Evolutionary conservation across 148 eudicot species (phyloP).

Genomic region (Rhododendron simsii): DNA sequence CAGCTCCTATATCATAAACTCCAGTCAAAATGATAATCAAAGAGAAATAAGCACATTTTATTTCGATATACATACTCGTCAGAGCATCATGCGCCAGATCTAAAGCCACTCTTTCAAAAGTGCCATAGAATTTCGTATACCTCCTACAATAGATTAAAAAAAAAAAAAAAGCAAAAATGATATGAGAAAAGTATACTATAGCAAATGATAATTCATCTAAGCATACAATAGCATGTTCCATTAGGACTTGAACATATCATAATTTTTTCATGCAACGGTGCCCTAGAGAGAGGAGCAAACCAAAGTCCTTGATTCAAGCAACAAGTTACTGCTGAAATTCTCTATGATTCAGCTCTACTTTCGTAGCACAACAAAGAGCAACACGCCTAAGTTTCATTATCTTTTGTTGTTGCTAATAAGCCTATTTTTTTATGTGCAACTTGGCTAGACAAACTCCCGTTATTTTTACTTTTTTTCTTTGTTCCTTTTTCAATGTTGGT

Average conservation of each 20-base stretch:
- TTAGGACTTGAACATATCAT: not conserved
- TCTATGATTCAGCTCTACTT: not conserved
- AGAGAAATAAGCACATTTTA: not conserved
- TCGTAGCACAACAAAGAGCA: not conserved
- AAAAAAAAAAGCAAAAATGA: not conserved
- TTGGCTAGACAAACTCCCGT: not conserved
- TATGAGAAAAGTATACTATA: not conserved
- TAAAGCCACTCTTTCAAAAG: too few species aligned
- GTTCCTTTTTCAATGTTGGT: not conserved
- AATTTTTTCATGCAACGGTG: too few species aligned
- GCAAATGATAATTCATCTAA: not conserved
- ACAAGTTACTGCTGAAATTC: not conserved
- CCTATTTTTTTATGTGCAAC: too few species aligned
- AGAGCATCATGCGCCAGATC: too few species aligned
- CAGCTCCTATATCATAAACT: not conserved
- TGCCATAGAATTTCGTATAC: too few species aligned
- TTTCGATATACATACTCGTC: constrained; percentile 50
- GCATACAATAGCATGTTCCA: not conserved
- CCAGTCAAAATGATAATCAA: not conserved
- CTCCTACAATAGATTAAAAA: too few species aligned
- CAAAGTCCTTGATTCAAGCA: not conserved
- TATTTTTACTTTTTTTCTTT: not conserved
- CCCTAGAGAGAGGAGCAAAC: not conserved
- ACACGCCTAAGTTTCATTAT: not conserved
- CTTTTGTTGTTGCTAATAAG: too few species aligned